Evolutionary conservation across 306 rosid genomes (phyloP).

Genomic region (Pyrus betulifolia): DNA sequence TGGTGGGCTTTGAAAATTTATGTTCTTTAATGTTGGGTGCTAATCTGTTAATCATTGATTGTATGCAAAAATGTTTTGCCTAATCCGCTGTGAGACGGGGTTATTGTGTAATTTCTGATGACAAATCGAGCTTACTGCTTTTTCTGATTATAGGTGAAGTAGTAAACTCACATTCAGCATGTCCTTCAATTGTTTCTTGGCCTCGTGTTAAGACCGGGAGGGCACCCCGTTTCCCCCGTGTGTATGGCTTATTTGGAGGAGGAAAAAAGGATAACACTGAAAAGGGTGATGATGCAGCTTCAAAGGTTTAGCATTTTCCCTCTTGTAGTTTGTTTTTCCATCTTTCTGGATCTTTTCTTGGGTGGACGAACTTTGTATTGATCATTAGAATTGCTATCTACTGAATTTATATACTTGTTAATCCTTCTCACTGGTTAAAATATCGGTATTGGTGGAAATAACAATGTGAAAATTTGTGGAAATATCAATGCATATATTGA

Average conservation of each 20-base stretch:
- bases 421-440: not conserved
- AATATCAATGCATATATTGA: too few relatives aligned
- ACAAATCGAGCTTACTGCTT: not conserved
- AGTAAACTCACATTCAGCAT: not conserved
- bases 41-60: not conserved
- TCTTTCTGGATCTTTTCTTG: not conserved
- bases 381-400: not conserved
- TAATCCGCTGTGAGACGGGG: not conserved
- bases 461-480: too few relatives aligned
- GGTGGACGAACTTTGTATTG: not conserved
- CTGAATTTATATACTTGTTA: not conserved
- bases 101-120: not conserved
- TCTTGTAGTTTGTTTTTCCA: not conserved
- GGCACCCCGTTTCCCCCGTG: conserved; percentile 26
- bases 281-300: conserved; percentile 54
- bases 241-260: conserved; percentile 67
- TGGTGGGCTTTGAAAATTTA: not conserved
- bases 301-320: conserved; percentile 43
- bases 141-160: conserved; percentile 11
- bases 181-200: conserved; percentile 8
- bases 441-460: too few relatives aligned
- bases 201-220: conserved; percentile 7
- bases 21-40: not conserved
- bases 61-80: not conserved
- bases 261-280: conserved; percentile 58